Percentiles rank a stretch among this genome's conserved stretches.
Conservation (phyloP, 345 rosid species). For the Sonneratia caseolaris region DNA sequence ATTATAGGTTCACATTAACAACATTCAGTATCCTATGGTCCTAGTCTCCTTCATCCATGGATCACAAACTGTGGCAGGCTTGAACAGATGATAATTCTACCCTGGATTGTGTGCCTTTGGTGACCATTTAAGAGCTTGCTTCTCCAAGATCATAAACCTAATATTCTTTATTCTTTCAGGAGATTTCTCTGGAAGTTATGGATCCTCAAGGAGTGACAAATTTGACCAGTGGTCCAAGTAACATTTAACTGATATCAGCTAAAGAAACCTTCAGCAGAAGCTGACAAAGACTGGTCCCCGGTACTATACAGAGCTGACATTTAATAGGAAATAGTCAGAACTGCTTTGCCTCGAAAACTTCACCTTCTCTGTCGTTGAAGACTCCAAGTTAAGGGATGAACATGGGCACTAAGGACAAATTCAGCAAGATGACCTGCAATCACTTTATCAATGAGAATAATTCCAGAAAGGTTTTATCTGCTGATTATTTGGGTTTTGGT, state of each 20-base stretch:
- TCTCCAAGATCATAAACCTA: slow-evolving; percentile 42
- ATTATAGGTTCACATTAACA: background rate
- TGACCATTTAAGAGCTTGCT: slow-evolving; percentile 56
- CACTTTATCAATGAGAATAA: slow-evolving; percentile 73
- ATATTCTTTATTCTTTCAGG: slow-evolving; percentile 45
- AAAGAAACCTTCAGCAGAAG: slow-evolving; percentile 53
- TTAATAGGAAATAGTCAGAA: slow-evolving; percentile 21
- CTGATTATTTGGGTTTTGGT: slow-evolving; percentile 50
- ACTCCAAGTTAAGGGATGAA: slow-evolving; percentile 39
- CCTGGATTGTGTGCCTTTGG: slow-evolving; percentile 41
- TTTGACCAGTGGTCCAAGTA: slow-evolving; percentile 71
- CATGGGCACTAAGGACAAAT: slow-evolving; percentile 45
- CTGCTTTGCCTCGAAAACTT: slow-evolving; percentile 20
- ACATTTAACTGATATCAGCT: slow-evolving; percentile 65
- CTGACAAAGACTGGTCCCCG: slow-evolving; percentile 19
- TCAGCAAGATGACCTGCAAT: slow-evolving; percentile 85
- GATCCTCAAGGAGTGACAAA: slow-evolving; percentile 68
- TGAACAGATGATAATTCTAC: slow-evolving; percentile 47
- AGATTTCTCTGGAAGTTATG: slow-evolving; percentile 79
- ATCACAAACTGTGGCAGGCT: slow-evolving; percentile 66
- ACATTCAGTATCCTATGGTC: background rate
- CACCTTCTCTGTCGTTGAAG: slow-evolving; percentile 14
- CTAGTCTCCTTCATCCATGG: slow-evolving; percentile 61
- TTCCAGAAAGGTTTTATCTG: slow-evolving; percentile 68
- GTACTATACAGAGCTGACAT: slow-evolving; percentile 19